A percentile compares a stretch with the other conserved stretches of the same genome.
These are phyloP conservation scores for Schizonepeta tenuifolia DNA, from an alignment of 257 asterid genomes.

Conservation along the genomic window DNA sequence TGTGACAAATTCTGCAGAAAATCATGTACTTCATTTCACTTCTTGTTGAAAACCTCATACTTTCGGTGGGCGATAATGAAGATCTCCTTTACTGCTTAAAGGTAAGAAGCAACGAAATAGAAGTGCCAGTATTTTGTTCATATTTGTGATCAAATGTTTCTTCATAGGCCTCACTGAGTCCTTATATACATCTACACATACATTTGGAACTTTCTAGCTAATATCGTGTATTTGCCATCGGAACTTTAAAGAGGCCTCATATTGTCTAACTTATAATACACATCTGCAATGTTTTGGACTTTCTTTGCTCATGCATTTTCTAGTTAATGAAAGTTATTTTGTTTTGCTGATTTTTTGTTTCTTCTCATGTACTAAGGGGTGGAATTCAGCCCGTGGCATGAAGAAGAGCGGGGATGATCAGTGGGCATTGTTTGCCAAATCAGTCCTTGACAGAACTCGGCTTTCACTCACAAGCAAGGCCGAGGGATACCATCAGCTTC, in stretches of 20 bases:
- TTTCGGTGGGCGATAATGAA: slow-evolving; percentile 82
- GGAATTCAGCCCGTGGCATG: slow-evolving; percentile 84
- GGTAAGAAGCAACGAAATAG: slow-evolving; percentile 52
- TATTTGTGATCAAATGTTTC: slow-evolving; percentile 21
- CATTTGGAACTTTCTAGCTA: not conserved
- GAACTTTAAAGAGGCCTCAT: not conserved
- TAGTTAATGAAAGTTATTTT: not conserved
- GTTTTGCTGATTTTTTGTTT: slow-evolving; percentile 28
- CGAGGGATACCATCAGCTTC: slow-evolving; percentile 78
- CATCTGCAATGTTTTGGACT: not conserved
- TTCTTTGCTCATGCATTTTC: slow-evolving; percentile 16
- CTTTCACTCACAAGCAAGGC: slow-evolving; percentile 94
- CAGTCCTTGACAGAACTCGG: slow-evolving; percentile 92
- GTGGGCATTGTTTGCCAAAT: slow-evolving; percentile 95
- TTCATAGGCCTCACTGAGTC: slow-evolving; percentile 14
- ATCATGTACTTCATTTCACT: slow-evolving; percentile 88
- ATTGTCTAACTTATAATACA: not conserved
- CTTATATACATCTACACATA: slow-evolving; percentile 1
- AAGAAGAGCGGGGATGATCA: slow-evolving; percentile 54
- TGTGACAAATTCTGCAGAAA: slow-evolving; percentile 62
- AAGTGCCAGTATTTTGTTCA: slow-evolving; percentile 18
- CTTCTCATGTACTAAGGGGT: slow-evolving; percentile 62
- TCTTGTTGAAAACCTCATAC: slow-evolving; percentile 86
- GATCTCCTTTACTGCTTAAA: slow-evolving; percentile 91
- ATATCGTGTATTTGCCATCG: not conserved